A percentile compares a stretch with the other conserved stretches of the same genome.
These are phyloP conservation scores for Termitomyces sp. DNA, from an alignment of 768 basidiomycete genomes.

Conservation along the genomic window DNA sequence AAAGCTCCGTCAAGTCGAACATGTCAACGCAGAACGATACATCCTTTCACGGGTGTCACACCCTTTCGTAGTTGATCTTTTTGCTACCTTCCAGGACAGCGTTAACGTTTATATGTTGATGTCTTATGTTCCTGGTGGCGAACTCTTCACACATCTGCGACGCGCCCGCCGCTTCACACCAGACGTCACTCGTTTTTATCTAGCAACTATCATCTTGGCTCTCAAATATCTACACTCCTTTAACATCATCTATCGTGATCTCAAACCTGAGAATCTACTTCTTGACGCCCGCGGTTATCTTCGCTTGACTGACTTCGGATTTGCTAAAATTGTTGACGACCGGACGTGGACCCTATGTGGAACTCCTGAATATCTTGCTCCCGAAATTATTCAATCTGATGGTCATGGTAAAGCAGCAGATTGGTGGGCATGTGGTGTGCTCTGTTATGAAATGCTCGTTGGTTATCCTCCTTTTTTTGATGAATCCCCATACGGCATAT, in stretches of 20 bases:
- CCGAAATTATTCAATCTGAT: constrained; percentile 96
- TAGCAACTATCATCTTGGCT: constrained; percentile 93
- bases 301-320: constrained; percentile 95
- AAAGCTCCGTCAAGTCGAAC: constrained; percentile 91
- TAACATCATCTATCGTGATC: constrained; percentile 97
- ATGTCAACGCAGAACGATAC: constrained; percentile 93
- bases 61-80: constrained; percentile 96
- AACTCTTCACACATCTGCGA: constrained; percentile 94
- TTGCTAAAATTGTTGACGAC: constrained; percentile 96
- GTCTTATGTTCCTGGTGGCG: constrained; percentile 94
- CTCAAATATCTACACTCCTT: constrained; percentile 92
- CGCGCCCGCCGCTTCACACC: constrained; percentile 93
- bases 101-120: constrained; percentile 98
- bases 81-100: constrained; percentile 92
- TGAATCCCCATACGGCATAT: constrained; percentile 96
- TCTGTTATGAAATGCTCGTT: constrained; percentile 98
- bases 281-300: constrained; percentile 91
- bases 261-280: constrained; percentile 98
- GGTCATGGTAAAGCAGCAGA: constrained; percentile 98
- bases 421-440: constrained; percentile 98
- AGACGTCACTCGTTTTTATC: constrained; percentile 97
- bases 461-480: constrained; percentile 99
- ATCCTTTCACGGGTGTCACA: constrained; percentile 90
- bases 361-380: constrained; percentile 94
- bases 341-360: constrained; percentile 98